These are phyloP conservation scores for Narthecium ossifragum DNA, from an alignment of 106 monocot species.

Conservation along the genomic window DNA sequence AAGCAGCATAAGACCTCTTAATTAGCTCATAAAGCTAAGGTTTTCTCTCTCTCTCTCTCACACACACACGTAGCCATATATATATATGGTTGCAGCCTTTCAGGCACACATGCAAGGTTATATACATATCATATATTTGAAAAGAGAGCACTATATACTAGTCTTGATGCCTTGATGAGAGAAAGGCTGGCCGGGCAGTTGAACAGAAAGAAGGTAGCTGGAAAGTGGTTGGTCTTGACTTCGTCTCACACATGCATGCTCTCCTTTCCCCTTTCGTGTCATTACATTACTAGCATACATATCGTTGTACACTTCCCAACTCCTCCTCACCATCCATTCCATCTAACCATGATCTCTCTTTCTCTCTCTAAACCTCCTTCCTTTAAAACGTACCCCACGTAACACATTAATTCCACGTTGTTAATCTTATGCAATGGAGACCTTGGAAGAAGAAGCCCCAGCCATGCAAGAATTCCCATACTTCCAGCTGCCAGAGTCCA, in stretches of 20 bases:
- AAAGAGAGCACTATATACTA: no score
- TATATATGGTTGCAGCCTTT: no score
- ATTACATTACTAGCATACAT: not conserved
- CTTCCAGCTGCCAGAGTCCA: slow-evolving; percentile 13
- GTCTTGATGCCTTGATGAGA: no score
- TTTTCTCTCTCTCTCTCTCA: no score
- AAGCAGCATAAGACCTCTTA: no score
- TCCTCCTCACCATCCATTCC: not conserved
- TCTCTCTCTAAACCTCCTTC: not conserved
- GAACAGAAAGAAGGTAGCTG: slow-evolving; percentile 8
- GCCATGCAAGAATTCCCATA: slow-evolving; percentile 1
- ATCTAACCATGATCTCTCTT: not conserved
- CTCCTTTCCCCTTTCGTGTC: not conserved
- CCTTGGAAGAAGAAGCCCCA: slow-evolving; percentile 19
- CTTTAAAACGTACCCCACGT: not conserved
- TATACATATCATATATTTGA: no score
- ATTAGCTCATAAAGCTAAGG: no score
- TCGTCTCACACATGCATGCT: not conserved
- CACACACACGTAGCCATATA: no score
- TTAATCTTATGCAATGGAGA: slow-evolving; percentile 6
- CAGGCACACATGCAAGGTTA: no score
- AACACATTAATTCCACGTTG: no score
- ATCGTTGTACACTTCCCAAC: slow-evolving; percentile 15
- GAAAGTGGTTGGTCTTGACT: not conserved
- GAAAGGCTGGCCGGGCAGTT: slow-evolving; percentile 5